A percentile compares a stretch with the other conserved stretches of the same genome.
These are phyloP conservation scores for Helianthus annuus DNA, from an alignment of 129 eudicot species.

Conservation along the genomic window HanXRQr2.0-SUNRISE NC_035435.2:31357852-31358351, in stretches of 20 bases:
- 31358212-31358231: too few relatives aligned
- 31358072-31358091: background rate
- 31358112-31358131: conserved; percentile 46
- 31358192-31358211: too few relatives aligned
- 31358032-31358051: background rate
- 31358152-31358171: background rate
- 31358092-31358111: conserved; percentile 45
- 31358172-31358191: too few relatives aligned
- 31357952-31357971: conserved; percentile 97
- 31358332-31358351: conserved; percentile 95
- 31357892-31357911: conserved; percentile 97
- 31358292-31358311: conserved; percentile 78
- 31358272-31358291: conserved; percentile 26
- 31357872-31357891: conserved; percentile 13
- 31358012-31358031: conserved; percentile 1
- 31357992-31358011: conserved; percentile 33
- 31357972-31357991: conserved; percentile 99
- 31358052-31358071: background rate
- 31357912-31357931: conserved; percentile 89
- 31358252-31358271: background rate
- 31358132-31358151: background rate
- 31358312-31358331: conserved; percentile 99
- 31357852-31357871: background rate
- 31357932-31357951: conserved; percentile 89
- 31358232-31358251: too few relatives aligned